Conservation (phyloP, 768 basidiomycete genomes). For the Jaapia argillacea region DNA sequence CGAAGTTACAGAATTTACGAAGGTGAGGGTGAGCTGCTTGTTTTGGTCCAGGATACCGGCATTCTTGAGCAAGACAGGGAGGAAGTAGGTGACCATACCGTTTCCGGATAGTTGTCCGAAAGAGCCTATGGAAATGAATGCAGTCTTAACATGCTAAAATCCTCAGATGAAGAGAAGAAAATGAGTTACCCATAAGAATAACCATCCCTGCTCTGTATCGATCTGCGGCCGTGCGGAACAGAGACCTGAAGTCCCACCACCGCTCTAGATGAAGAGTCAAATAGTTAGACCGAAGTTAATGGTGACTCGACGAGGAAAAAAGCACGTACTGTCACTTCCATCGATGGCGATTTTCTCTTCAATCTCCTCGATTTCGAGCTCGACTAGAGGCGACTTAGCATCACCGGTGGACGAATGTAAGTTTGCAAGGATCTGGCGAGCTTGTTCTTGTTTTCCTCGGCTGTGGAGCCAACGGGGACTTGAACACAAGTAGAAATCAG, state of each 20-base stretch:
- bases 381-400: slow-evolving; percentile 36
- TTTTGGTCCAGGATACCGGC: slow-evolving; percentile 34
- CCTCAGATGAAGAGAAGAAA: neutral
- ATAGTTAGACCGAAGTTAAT: neutral
- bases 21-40: slow-evolving; percentile 34
- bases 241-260: slow-evolving; percentile 46
- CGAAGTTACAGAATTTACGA: slow-evolving; percentile 42
- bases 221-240: slow-evolving; percentile 35
- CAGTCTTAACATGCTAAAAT: neutral
- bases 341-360: slow-evolving; percentile 38
- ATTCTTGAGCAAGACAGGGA: slow-evolving; percentile 34
- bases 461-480: slow-evolving; percentile 47
- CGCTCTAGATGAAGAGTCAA: slow-evolving; percentile 18
- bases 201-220: slow-evolving; percentile 41
- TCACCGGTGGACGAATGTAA: slow-evolving; percentile 38
- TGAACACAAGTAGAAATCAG: neutral
- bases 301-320: neutral
- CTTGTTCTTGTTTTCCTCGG: slow-evolving; percentile 31
- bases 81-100: slow-evolving; percentile 39
- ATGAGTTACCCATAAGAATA: slow-evolving; percentile 31
- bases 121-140: slow-evolving; percentile 6
- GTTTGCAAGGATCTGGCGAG: slow-evolving; percentile 33
- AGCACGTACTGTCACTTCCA: slow-evolving; percentile 32
- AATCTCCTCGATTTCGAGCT: slow-evolving; percentile 43
- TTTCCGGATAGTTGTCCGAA: slow-evolving; percentile 40